phyloP scores from a whole-genome alignment of 2,329 filamentous ascomycete genomes.

The Aspergillus fructus region DNA sequence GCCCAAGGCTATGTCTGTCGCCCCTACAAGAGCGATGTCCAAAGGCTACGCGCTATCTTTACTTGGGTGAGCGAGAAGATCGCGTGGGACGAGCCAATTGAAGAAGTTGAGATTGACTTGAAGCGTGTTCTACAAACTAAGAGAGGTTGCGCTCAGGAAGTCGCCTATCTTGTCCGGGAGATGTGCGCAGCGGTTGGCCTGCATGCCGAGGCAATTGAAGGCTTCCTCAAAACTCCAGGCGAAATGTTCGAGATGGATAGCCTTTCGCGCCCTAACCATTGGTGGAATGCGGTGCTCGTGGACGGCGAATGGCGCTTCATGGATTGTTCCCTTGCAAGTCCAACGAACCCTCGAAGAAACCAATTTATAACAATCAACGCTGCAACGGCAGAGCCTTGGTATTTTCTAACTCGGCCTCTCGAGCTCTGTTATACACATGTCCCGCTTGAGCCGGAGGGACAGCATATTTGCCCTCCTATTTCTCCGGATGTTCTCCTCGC shows the following conservation, averaged over 20 bases:
- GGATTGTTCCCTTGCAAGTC: conserved; percentile 87
- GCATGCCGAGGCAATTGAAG: conserved; percentile 80
- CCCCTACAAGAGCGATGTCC: conserved; percentile 90
- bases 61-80: conserved; percentile 97
- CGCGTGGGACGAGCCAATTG: conserved; percentile 91
- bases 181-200: conserved; percentile 92
- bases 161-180: conserved; percentile 80
- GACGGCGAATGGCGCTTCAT: conserved; percentile 97
- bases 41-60: conserved; percentile 89
- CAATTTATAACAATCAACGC: conserved; percentile 72
- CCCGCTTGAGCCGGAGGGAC: conserved; percentile 80
- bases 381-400: conserved; percentile 79
- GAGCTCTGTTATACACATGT: conserved; percentile 97
- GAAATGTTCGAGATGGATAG: conserved; percentile 78
- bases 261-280: conserved; percentile 88
- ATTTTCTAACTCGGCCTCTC: conserved; percentile 84
- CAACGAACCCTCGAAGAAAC: conserved; percentile 78
- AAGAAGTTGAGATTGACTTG: conserved; percentile 74
- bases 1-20: conserved; percentile 91
- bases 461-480: conserved; percentile 88
- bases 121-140: conserved; percentile 80
- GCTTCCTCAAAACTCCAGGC: conserved; percentile 87
- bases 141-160: conserved; percentile 83
- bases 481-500: conserved; percentile 82
- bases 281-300: conserved; percentile 93